phyloP scores from a whole-genome alignment of 306 rosid species.

The Adenanthera pavonina region DNA sequence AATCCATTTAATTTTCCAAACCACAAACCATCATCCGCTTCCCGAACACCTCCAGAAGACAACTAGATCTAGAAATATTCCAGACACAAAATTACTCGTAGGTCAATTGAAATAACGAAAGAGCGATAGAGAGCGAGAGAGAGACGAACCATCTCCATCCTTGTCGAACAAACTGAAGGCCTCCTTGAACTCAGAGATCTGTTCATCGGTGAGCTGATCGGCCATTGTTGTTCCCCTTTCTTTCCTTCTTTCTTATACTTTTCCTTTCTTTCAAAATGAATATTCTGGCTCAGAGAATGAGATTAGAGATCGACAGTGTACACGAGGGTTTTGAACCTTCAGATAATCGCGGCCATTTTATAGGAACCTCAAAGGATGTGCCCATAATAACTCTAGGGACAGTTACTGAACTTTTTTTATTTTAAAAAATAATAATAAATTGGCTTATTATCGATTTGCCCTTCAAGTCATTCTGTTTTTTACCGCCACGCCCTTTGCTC shows the following conservation, averaged over 20 bases:
- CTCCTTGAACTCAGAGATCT: conserved; percentile 86
- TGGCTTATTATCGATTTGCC: not conserved
- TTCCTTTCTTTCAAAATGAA: not conserved
- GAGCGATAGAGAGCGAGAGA: conserved; percentile 14
- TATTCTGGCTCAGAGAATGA: not conserved
- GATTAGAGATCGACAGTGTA: not conserved
- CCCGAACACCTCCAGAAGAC: not conserved
- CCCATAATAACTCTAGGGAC: not conserved
- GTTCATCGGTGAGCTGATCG: conserved; percentile 77
- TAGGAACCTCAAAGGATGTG: not conserved
- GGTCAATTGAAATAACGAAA: not conserved
- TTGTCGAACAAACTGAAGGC: conserved; percentile 78
- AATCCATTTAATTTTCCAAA: conserved; percentile 10
- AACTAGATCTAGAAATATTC: conserved; percentile 34
- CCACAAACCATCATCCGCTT: not conserved
- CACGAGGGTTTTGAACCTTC: not conserved
- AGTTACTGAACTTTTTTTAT: not conserved
- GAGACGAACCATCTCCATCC: conserved; percentile 71
- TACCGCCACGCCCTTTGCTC: not conserved
- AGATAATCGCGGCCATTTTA: not conserved
- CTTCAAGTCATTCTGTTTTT: not conserved
- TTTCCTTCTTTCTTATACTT: not conserved
- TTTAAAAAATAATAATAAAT: not conserved
- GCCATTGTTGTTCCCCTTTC: conserved; percentile 50
- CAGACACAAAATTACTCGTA: not conserved